Base-by-base conservation (phyloP, 2,329 filamentous ascomycete genomes). In the Colletotrichum liriopes region DNA sequence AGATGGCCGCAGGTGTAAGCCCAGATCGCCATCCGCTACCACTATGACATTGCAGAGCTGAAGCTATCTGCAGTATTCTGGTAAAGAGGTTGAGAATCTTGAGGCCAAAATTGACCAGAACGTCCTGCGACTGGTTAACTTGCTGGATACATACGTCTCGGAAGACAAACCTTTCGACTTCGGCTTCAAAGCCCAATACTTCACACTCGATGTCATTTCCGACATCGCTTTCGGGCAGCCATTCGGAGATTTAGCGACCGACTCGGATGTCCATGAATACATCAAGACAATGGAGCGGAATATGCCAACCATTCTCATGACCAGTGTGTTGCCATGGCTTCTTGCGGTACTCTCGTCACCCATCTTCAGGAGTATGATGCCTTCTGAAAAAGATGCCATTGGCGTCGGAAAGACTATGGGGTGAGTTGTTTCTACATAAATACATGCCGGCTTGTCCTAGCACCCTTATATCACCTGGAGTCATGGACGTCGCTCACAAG, bases 141-240 rank as follows among this genome's bases (percentile, higher is more conserved):
- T 89, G 1, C 81, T 89, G 60, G 79, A 81, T 39, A 83, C 82
- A 64, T 86, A 86, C 61, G 74, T 80, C n/a, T 78, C 49, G 9
- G 65, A 71, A 20, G 84, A 82, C 71, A 85, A 86, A 56, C 75
- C 82, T 20, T 79, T 87, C 77, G 86, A 90, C 71, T 76, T 89
- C 29, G 84, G 84, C 3, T 78, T 78, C 6, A 85, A 86, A 35
- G 82, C 84, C 1, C 85, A 87, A 52, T 88, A 83, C 78, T 86
- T 89, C 49, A 88, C 87, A 0, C 77, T 90, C 0, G 88, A 90
- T 69, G 85, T 89, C 32, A 87, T 90, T 63, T 87, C 84, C 14
- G 83, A 84, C 26, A 71, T 90, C 12, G 86, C 86, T 1, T 85
- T 89, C 54, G 87, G 86, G 16, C 76, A 84, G 45, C 78, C 83